Conservation (phyloP, 805 yeast species). For the Myxozyma kluyveri region DNA sequence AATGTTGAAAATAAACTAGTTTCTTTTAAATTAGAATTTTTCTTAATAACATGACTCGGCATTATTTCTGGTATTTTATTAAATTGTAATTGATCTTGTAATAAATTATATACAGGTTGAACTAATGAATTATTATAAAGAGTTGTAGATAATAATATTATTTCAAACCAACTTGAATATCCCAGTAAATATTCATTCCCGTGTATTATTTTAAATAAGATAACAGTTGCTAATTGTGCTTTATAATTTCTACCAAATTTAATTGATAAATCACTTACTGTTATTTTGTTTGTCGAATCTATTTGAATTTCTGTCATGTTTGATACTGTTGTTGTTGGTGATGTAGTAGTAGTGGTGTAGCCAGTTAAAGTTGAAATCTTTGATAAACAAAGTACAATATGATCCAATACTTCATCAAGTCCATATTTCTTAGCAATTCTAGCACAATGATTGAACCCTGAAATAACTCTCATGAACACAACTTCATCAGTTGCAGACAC, state of each 20-base stretch:
- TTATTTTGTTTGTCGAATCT: slow-evolving; percentile 52
- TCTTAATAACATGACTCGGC: slow-evolving; percentile 62
- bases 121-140: slow-evolving; percentile 72
- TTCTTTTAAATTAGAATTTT: slow-evolving; percentile 63
- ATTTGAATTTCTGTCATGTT: slow-evolving; percentile 45
- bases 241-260: slow-evolving; percentile 86
- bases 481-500: slow-evolving; percentile 89
- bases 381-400: slow-evolving; percentile 62
- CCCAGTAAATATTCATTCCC: slow-evolving; percentile 55
- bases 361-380: slow-evolving; percentile 62
- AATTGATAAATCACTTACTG: slow-evolving; percentile 78
- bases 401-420: slow-evolving; percentile 57
- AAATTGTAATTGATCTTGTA: slow-evolving; percentile 57
- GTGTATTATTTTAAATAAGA: slow-evolving; percentile 71
- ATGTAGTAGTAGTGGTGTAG: too few relatives aligned
- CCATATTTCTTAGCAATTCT: slow-evolving; percentile 66
- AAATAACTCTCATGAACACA: slow-evolving; percentile 78
- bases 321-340: slow-evolving; percentile 31
- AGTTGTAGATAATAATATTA: slow-evolving; percentile 58
- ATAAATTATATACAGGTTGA: slow-evolving; percentile 45
- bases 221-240: slow-evolving; percentile 85
- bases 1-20: slow-evolving; percentile 83
- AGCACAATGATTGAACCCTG: slow-evolving; percentile 83
- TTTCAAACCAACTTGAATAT: slow-evolving; percentile 68
- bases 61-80: slow-evolving; percentile 57